Percentiles rank a stretch among this genome's conserved stretches.
Evolutionary conservation across 192 early-diverging fungal genomes (phyloP).

Genomic region (Coemansia sp.): DNA sequence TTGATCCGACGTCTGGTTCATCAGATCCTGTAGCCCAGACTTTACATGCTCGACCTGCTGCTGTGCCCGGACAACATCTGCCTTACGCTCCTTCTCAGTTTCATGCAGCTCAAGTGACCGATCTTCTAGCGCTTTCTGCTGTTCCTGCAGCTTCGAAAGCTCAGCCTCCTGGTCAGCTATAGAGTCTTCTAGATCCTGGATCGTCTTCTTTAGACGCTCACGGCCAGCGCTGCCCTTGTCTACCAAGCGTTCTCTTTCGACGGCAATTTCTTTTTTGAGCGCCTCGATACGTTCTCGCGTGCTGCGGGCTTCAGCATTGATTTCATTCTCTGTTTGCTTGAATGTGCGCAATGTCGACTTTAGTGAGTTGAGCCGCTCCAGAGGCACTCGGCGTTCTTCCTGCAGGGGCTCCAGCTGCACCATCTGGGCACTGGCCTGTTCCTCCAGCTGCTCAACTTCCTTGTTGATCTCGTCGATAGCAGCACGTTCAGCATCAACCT

Average conservation of each 20-base stretch:
- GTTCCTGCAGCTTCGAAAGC: constrained; percentile 26
- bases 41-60: constrained; percentile 18
- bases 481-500: constrained; percentile 53
- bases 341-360: constrained; percentile 26
- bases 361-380: constrained; percentile 12
- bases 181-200: constrained; percentile 22
- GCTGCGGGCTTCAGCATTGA: constrained; percentile 47
- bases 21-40: constrained; percentile 51
- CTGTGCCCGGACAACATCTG: constrained; percentile 20
- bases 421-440: constrained; percentile 16
- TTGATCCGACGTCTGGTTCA: constrained; percentile 61
- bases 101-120: constrained; percentile 21
- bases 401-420: constrained; percentile 28
- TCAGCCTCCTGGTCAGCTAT: constrained; percentile 32
- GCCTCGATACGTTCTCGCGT: constrained; percentile 38
- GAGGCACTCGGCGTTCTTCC: constrained; percentile 16
- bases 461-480: constrained; percentile 44
- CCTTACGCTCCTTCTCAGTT: constrained; percentile 16
- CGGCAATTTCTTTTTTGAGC: constrained; percentile 24
- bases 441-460: constrained; percentile 43
- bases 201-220: constrained; percentile 14
- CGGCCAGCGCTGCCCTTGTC: constrained; percentile 34
- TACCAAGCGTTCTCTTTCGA: constrained; percentile 35
- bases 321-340: constrained; percentile 49
- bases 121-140: constrained; percentile 31